A percentile compares a stretch with the other conserved stretches of the same genome.
Conservation (phyloP, 768 basidiomycete species). For the Leucocoprinus leucothites region DNA sequence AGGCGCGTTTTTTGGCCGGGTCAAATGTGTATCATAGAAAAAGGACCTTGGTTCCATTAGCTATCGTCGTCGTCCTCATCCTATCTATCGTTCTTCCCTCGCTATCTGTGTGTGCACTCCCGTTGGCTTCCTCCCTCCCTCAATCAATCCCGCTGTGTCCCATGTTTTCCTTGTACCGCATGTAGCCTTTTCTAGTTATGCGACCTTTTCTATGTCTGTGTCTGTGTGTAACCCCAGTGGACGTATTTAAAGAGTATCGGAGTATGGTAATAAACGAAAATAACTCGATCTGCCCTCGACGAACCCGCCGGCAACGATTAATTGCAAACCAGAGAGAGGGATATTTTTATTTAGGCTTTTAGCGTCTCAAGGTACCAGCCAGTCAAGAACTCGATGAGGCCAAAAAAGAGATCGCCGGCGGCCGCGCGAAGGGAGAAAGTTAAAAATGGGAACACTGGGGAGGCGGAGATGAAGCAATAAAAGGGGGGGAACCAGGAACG, state of each 20-base stretch:
- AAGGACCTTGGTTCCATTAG: too few relatives aligned
- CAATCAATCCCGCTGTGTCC: conserved; percentile 3
- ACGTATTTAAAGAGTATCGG: conserved; percentile 5
- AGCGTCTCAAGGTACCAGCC: neutral
- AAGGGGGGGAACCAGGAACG: conserved; percentile 1
- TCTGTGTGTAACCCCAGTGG: neutral
- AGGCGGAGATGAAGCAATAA: conserved; percentile 1
- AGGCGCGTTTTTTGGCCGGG: too few relatives aligned
- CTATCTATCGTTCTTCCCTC: too few relatives aligned
- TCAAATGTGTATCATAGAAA: too few relatives aligned
- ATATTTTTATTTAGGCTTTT: conserved; percentile 8
- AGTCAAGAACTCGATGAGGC: neutral
- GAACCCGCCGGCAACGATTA: conserved; percentile 4
- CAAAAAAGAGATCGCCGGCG: too few relatives aligned
- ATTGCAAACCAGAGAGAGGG: conserved; percentile 5
- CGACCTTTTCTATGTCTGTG: neutral
- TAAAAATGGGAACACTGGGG: too few relatives aligned
- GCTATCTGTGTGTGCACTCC: too few relatives aligned
- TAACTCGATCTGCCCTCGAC: neutral
- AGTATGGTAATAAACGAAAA: conserved; percentile 4
- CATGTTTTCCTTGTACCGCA: neutral
- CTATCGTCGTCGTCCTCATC: too few relatives aligned
- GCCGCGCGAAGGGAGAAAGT: conserved; percentile 2
- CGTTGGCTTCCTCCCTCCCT: too few relatives aligned
- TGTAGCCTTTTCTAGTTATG: conserved; percentile 10